Conservation (phyloP, 208 protist genomes). For the Kentomonas sorsogonicus region DNA sequence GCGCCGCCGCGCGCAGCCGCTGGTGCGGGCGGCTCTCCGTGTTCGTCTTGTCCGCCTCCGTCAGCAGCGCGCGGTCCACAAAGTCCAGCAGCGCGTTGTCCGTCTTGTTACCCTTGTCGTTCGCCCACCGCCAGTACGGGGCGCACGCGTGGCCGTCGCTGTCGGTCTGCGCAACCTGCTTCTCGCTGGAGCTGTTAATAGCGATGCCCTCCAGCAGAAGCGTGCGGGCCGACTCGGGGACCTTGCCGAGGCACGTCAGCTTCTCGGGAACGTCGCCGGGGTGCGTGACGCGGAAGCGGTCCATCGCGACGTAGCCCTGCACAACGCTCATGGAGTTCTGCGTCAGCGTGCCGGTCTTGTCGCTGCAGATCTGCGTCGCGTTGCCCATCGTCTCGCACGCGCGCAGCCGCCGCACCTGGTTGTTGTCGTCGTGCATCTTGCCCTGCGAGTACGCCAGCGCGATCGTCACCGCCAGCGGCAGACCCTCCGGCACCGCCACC, state of each 20-base stretch:
- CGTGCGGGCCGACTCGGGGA: conserved; percentile 10
- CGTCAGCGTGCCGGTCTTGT: conserved; percentile 99
- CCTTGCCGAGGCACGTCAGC: conserved; percentile 24
- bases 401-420: conserved; percentile 95
- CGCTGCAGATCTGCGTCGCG: conserved; percentile 96
- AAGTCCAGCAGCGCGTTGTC: conserved; percentile 83
- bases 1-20: conserved; percentile 32
- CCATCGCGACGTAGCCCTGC: conserved; percentile 62
- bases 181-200: conserved; percentile 79
- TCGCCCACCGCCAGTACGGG: conserved; percentile 56
- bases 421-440: conserved; percentile 98
- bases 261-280: conserved; percentile 48
- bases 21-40: conserved; percentile 47
- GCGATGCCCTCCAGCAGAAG: conserved; percentile 22
- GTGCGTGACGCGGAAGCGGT: conserved; percentile 39
- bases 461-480: conserved; percentile 97
- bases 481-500: conserved; percentile 97
- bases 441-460: conserved; percentile 97
- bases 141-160: conserved; percentile 25
- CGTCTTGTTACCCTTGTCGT: conserved; percentile 83
- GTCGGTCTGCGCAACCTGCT: conserved; percentile 33
- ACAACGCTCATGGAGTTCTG: conserved; percentile 97
- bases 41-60: conserved; percentile 20
- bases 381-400: conserved; percentile 98
- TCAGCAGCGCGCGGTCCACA: conserved; percentile 56